Evolutionary conservation across 352 stramenopile genomes (phyloP), one percentile per base, ranked within the genome.

Genomic region (Phytophthora boehmeriae): DNA sequence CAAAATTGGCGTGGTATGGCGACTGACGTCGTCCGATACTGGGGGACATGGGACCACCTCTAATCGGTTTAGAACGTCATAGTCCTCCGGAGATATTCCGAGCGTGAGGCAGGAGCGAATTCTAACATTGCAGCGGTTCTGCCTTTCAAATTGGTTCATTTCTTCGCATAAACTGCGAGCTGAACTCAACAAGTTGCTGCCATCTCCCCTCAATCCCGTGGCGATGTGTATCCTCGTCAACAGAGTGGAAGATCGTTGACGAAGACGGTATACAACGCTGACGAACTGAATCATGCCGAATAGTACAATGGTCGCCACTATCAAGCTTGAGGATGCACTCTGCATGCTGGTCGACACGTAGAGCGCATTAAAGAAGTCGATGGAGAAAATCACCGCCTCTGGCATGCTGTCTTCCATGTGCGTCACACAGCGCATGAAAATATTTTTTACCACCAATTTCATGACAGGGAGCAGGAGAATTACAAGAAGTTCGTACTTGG

Each of bases 331-430:
- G 1, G 55, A 62, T 3, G 55, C 35, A 2, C 9, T 57, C 14
- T 69, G 46, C 61, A 69, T 69, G 14, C 54, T 56, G 0, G 56
- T 58, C 4, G 62, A 58, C n/a, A 75, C 22, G 48, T 64, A 71
- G 5, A 71, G 22, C 0, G 56, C 52, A 27, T 71, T 71, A 19
- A 62, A 62, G 22, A 61, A 51, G 19, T 66, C 58, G 14, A 66
- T 42, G 3, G 34, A 51, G 14, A 66, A 59, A 4, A 61, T 45
- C 20, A 61, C 44, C 38, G 52, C 39, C 5, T 34, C 53, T 2
- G 43, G 50, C 9, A 59, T 43, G 34, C 59, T 60, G 16, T 66
- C 59, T 38, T 54, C 34, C 19, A 55, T 54, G 34, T 66, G 50
- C 4, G 42, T 44, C 9, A 22, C n/a, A 8, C 14, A 44, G 6